Evolutionary conservation across 108 stramenopile genomes (phyloP).

Genomic region (Thalassiosira profunda): DNA sequence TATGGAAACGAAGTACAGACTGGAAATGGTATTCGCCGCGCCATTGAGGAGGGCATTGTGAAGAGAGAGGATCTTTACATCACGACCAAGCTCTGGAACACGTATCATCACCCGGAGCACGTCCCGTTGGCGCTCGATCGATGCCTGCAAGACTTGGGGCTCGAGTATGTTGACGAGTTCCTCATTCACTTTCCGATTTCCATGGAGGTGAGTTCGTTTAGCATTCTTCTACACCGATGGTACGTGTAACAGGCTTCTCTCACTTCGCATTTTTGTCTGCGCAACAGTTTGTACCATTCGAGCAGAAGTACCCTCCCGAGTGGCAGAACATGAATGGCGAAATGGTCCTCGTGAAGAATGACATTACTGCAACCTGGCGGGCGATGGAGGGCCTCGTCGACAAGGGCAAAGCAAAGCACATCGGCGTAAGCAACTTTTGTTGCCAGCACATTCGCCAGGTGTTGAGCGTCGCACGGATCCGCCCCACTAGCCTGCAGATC

Average conservation of each 20-base stretch:
- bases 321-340: slow-evolving; percentile 89
- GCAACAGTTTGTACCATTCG: background rate
- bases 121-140: slow-evolving; percentile 74
- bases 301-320: slow-evolving; percentile 93
- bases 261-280: background rate
- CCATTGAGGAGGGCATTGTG: slow-evolving; percentile 76
- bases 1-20: slow-evolving; percentile 95
- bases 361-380: slow-evolving; percentile 87
- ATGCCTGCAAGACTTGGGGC: slow-evolving; percentile 80
- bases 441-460: slow-evolving; percentile 85
- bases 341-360: slow-evolving; percentile 80
- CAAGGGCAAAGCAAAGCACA: slow-evolving; percentile 53
- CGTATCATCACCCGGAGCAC: slow-evolving; percentile 90
- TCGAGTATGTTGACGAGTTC: slow-evolving; percentile 94
- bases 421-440: slow-evolving; percentile 92
- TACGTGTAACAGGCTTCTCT: background rate
- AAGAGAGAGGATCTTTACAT: slow-evolving; percentile 87
- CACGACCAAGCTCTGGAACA: slow-evolving; percentile 96
- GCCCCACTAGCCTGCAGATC: slow-evolving; percentile 87
- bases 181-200: slow-evolving; percentile 96
- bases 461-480: slow-evolving; percentile 68
- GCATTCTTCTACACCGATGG: background rate
- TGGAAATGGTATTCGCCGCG: slow-evolving; percentile 85
- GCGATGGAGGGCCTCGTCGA: slow-evolving; percentile 85
- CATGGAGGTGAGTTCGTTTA: slow-evolving; percentile 54